Evolutionary conservation across 2,329 filamentous ascomycete genomes (phyloP), one percentile per base, ranked within the genome.

Genomic region (Ophiostoma sp.): DNA sequence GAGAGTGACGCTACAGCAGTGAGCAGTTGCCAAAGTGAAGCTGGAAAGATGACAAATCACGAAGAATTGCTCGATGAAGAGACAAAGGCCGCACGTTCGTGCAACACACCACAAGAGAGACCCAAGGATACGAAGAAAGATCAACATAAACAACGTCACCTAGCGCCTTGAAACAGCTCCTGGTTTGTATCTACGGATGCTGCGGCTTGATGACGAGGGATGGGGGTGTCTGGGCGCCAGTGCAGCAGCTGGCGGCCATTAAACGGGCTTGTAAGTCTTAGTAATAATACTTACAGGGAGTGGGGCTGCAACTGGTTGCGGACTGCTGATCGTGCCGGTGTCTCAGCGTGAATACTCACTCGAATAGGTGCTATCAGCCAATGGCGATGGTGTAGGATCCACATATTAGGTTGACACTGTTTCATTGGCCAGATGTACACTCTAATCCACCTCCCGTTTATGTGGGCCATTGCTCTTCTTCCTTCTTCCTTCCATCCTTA

Each of bases 91-190:
- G 27, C 27, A 4, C 27, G 49, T 55, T 27, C 27, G 49, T 55
- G 8, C 18, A 27, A 14, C 45, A 55, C 49, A 55, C 18, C 18
- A 49, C 3, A 49, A 14, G 55, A 38, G 5, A 12, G 11, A 60
- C 11, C 1, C 1, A 44, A 6, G 6, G 42, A 44, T 12, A 44
- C 7, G 14, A 60, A 60, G 27, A 60, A 14, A 60, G 27, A 14
- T 38, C 27, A 38, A 60, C 11, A 38, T 27, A 12, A 9, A 18
- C 38, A 9, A 27, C 16, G 49, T 60, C 11, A 18, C 5, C 55
- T 60, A 60, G 55, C 27, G 55, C 9, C 49, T 55, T 60, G 55
- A 38, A 60, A 60, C 55, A 38, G 55, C 55, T 60, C 55, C 55
- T 38, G 27, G 27, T 58, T 49, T 18, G 16, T 60, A 12, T 27